Evolutionary conservation across 768 basidiomycete genomes (phyloP), one percentile per base, ranked within the genome.

Genomic region (Trametes gibbosa): DNA sequence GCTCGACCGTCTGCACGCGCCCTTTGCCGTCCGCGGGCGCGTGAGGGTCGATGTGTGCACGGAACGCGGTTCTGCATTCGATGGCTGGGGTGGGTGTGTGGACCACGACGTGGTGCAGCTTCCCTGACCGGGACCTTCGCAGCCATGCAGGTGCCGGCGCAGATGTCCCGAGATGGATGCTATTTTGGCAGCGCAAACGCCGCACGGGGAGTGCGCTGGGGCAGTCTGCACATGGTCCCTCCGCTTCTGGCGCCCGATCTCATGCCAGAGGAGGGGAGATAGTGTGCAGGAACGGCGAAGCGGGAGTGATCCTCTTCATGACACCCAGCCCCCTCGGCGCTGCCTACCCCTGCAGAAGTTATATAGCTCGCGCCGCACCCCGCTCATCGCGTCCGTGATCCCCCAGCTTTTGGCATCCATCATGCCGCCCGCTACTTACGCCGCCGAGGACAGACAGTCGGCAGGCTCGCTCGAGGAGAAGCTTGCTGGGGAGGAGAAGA

Each of bases 391-490:
- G 12, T 37, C 49, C 27, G 4, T 34, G 35, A 35, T 37, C 32
- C 49, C 45, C 12, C 50, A 61, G 60, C 37, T 42, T 3, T 27
- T 61, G 35, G 50, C 60, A 23, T 42, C 55, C 37, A 61, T 61
- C 43, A 61, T 61, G 60, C 35, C 29, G 4, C 29, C 60, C 17
- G 35, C 45, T 9, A 14, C 60, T 16, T 40, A 56, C 62, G 14
- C 47, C 41, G 39, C 16, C 50, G 63, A 63, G 50, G 52, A 58
- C 29, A 41, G 16, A 19, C 48, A 50, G 6, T 52, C 65, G 27
- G 58, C 58, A 19, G 45, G 51, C 21, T 64, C 64, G 6, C 9
- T 59, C 13, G 60, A 63, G 25, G 66, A 66, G 53, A 68, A 68
- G 54, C 54, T 56, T 5, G 29, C 46, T 19, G 39, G 10, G 48